Percentiles rank a stretch among this genome's conserved stretches.
Conservation (phyloP, 1,284 basidiomycete species). For the Irpex lacteus region DNA sequence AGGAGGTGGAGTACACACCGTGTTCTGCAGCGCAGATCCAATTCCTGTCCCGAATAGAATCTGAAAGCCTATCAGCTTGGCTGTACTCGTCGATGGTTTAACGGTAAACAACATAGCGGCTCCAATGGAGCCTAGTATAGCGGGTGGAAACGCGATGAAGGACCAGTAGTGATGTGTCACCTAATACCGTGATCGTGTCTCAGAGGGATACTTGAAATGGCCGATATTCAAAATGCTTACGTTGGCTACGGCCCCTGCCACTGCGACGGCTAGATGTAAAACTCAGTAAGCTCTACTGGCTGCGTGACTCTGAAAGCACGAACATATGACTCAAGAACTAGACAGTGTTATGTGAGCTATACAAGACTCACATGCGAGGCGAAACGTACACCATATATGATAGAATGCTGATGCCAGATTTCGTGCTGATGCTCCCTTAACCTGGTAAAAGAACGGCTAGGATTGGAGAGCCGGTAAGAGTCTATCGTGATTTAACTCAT, state of each 20-base stretch:
- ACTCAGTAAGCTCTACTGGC: too few relatives aligned
- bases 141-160: not conserved
- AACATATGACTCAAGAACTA: not conserved
- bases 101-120: not conserved
- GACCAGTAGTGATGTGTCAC: too few relatives aligned
- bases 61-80: not conserved
- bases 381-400: not conserved
- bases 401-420: not conserved
- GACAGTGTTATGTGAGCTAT: too few relatives aligned
- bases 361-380: too few relatives aligned
- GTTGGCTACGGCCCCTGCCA: not conserved
- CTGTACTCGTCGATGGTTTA: not conserved
- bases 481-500: too few relatives aligned
- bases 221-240: not conserved
- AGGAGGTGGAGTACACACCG: not conserved
- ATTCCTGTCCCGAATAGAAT: not conserved
- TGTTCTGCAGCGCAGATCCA: not conserved
- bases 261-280: not conserved
- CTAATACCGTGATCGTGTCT: too few relatives aligned
- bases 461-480: too few relatives aligned
- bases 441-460: not conserved
- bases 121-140: not conserved
- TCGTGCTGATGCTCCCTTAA: not conserved
- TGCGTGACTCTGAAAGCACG: not conserved
- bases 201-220: too few relatives aligned